A percentile compares a stretch with the other conserved stretches of the same genome.
These are phyloP conservation scores for Fusarium sp. DNA, from an alignment of 2,329 filamentous ascomycete species.

Conservation along the genomic window DNA sequence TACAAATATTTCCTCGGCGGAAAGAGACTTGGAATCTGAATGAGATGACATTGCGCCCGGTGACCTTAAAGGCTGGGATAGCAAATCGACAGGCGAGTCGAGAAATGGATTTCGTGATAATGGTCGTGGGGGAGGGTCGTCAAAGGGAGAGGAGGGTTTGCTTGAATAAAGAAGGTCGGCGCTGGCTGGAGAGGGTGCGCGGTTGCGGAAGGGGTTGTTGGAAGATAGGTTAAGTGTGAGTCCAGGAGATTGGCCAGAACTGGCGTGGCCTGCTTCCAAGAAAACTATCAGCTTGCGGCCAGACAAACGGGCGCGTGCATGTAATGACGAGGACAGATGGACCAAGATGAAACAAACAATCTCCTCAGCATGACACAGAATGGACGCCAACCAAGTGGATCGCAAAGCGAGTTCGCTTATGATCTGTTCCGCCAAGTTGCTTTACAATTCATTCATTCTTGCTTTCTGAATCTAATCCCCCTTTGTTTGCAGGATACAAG, in stretches of 20 bases:
- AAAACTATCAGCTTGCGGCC: conserved; percentile 45
- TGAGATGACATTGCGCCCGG: conserved; percentile 64
- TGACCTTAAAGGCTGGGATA: conserved; percentile 56
- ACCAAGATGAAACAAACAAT: conserved; percentile 50
- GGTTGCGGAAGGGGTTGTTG: conserved; percentile 86
- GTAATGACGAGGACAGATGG: conserved; percentile 49
- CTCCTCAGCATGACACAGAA: conserved; percentile 51
- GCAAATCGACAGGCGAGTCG: conserved; percentile 60
- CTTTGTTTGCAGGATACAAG: conserved; percentile 42
- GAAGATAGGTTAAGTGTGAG: conserved; percentile 78
- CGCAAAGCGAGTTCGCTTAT: conserved; percentile 37
- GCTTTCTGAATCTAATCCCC: conserved; percentile 36
- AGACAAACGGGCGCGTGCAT: conserved; percentile 49
- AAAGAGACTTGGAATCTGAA: conserved; percentile 60
- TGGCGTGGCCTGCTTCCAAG: conserved; percentile 45
- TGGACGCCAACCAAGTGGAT: conserved; percentile 47
- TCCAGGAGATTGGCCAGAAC: conserved; percentile 51
- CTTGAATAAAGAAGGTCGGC: conserved; percentile 51
- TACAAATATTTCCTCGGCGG: conserved; percentile 82
- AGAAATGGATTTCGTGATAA: conserved; percentile 82
- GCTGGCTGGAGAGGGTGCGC: conserved; percentile 70
- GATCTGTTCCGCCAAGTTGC: conserved; percentile 46
- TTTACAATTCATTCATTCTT: conserved; percentile 39
- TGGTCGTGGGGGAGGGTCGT: conserved; percentile 70
- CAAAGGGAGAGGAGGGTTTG: conserved; percentile 68